Conservation (phyloP, 2,329 filamentous ascomycete species). For the Penicillium sp. region DNA sequence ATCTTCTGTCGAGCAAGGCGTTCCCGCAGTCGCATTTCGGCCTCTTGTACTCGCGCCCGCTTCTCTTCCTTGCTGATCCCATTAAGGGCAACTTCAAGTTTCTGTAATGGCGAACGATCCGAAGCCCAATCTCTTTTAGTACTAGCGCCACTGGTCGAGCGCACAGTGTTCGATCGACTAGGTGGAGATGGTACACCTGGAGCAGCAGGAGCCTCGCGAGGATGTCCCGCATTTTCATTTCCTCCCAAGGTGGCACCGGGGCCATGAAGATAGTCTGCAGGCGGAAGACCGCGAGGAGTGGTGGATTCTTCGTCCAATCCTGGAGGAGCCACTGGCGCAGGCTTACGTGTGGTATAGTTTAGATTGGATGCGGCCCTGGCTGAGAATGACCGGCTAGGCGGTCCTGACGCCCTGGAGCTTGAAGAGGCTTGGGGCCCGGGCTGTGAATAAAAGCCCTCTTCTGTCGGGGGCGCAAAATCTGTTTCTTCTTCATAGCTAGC, state of each 20-base stretch:
- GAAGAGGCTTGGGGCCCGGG: conserved; percentile 6
- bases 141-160: conserved; percentile 30
- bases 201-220: conserved; percentile 1
- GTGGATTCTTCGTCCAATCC: conserved; percentile 21
- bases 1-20: conserved; percentile 40
- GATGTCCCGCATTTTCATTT: conserved; percentile 23
- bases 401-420: conserved; percentile 4
- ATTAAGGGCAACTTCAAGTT: conserved; percentile 84
- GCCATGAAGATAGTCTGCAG: conserved; percentile 13
- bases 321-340: conserved; percentile 8
- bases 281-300: conserved; percentile 25
- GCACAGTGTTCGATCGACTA: conserved; percentile 39
- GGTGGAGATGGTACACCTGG: conserved; percentile 23
- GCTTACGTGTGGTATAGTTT: conserved; percentile 26
- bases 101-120: conserved; percentile 88
- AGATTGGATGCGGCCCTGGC: conserved; percentile 20
- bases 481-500: conserved; percentile 10
- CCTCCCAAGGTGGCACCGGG: conserved; percentile 7
- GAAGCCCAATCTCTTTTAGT: conserved; percentile 64
- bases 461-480: not conserved
- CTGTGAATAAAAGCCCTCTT: conserved; percentile 2
- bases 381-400: conserved; percentile 22
- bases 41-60: conserved; percentile 78
- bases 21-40: conserved; percentile 73
- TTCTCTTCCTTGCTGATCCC: conserved; percentile 97